Base-by-base conservation (phyloP, 192 early-diverging fungal species). In the Entomortierella lignicola region DNA sequence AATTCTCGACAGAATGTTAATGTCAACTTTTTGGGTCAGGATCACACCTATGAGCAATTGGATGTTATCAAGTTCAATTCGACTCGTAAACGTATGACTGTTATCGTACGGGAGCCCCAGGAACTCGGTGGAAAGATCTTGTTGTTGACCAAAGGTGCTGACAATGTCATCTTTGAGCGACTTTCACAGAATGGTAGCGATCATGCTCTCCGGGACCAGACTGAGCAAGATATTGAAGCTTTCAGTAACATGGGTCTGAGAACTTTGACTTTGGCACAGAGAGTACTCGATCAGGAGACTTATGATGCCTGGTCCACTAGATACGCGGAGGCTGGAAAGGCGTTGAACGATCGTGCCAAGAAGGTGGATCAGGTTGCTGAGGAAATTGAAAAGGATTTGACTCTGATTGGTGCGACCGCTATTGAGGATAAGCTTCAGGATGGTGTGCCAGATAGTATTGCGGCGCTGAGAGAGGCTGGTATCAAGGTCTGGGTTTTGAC, bases 401-500 rank as follows among this genome's bases (percentile, higher is more conserved):
- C 84, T 23, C 84, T 99, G 26, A 85, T 96, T 58, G 98, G 98
- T 1, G 96, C 95, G 0, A 97, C 98, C 0, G 98, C 95, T 0
- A 99, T 99, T 55, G 98, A 99, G 79, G 98, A 99, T 80, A 93
- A 94, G 71, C 85, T 99, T 25, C 98, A 99, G 72, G 96, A 98
- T 53, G 94, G 94, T 12, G 98, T 98, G 1, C 98, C 98, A 0
- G 92, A 98, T 23, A 89, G 91, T 51, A 98, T 99, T 62, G 93
- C 88, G 11, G 81, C 91, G 1, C 86, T 99, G 25, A 84, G 91
- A 1, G 84, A 89, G 34, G 95, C 96, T 0, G 95, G 96, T 3
- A 95, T 98, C 75, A 95, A 96, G 77, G 90, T 99, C 53, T 99
- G 98, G 98, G 97, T 99, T 1, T 82, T 99, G 56, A 99, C 98